Base-by-base conservation (phyloP, 2,329 filamentous ascomycete genomes). In the Monosporascus sp. region DNA sequence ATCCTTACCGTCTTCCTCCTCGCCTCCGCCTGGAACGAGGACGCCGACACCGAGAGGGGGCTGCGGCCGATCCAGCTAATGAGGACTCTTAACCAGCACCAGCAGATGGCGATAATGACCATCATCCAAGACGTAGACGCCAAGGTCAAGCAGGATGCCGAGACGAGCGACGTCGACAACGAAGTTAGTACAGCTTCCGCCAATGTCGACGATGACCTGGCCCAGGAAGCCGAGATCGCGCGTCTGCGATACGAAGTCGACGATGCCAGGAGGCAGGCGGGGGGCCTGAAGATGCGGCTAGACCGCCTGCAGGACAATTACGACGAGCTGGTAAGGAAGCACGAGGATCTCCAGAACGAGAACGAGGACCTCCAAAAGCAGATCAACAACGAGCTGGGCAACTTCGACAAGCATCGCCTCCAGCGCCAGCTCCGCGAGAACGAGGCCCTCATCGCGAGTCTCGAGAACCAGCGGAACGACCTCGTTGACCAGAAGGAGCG, bases 371-470 rank as follows among this genome's bases (percentile, higher is more conserved):
- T 81, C 56, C 75, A 80, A 48, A 77, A 77, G 56, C 78, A 79
- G 60, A 74, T 82, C 42, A 76, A 81, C 51, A 71, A 75, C 34
- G 78, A 82, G 64, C 74, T 79, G 8, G 76, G 63, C 68, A 79
- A 51, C 65, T 80, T 49, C 66, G 74, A 59, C 73, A 76, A 61
- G 68, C 81, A 71, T 71, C 75, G 66, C 60, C 71, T 87, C 60
- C 75, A 85, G 59, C 71, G 73, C 44, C 79, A 80, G 58, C 72
- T 86, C 24, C 79, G 80, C 41, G 83, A 90, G 60, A 84, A 88
- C 62, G 85, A 89, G 66, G 79, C 86, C 53, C 74, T 90, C 48
- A 91, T 92, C 63, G 83, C 84, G 39, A 80, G 76, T 24, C 81
- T 90, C 60, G 88, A 92, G 66, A 78, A 79, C 20, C 81, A 88